Conservation (phyloP, 306 rosid species). For the Pterocarpus macrocarpus region DNA sequence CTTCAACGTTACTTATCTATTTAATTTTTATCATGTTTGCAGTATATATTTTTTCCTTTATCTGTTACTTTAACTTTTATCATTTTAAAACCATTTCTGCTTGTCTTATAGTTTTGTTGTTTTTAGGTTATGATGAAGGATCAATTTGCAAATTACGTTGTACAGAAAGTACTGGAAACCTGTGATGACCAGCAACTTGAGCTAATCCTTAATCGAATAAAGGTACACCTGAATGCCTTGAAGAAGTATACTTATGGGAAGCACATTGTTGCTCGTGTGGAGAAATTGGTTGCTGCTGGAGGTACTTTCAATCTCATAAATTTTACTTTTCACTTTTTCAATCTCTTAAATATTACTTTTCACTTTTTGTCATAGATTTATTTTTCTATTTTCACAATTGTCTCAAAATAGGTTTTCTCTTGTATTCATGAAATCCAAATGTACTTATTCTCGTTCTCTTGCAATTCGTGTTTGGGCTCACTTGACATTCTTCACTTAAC, state of each 20-base stretch:
- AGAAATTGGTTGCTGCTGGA: slow-evolving; percentile 97
- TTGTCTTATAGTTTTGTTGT: slow-evolving; percentile 27
- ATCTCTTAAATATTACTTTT: slow-evolving; percentile 20
- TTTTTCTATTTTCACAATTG: background rate
- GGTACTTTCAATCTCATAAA: slow-evolving; percentile 59
- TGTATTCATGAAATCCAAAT: background rate
- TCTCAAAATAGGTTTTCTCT: background rate
- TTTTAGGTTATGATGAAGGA: slow-evolving; percentile 88
- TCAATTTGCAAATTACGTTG: slow-evolving; percentile 96
- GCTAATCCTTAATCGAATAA: slow-evolving; percentile 88
- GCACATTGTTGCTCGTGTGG: slow-evolving; percentile 98
- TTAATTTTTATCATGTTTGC: background rate
- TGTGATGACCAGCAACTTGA: slow-evolving; percentile 97
- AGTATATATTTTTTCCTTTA: background rate
- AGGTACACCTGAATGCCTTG: slow-evolving; percentile 94
- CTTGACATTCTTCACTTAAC: background rate
- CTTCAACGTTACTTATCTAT: background rate
- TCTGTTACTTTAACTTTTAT: background rate
- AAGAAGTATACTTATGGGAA: slow-evolving; percentile 97
- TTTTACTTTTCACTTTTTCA: background rate
- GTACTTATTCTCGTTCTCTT: background rate
- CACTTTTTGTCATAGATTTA: background rate
- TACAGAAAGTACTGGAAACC: slow-evolving; percentile 94
- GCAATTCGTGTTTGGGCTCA: background rate
- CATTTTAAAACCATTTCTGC: background rate